Evolutionary conservation across 768 basidiomycete species (phyloP), one percentile per base, ranked within the genome.

Genomic region (Kwoniella dejecticola): DNA sequence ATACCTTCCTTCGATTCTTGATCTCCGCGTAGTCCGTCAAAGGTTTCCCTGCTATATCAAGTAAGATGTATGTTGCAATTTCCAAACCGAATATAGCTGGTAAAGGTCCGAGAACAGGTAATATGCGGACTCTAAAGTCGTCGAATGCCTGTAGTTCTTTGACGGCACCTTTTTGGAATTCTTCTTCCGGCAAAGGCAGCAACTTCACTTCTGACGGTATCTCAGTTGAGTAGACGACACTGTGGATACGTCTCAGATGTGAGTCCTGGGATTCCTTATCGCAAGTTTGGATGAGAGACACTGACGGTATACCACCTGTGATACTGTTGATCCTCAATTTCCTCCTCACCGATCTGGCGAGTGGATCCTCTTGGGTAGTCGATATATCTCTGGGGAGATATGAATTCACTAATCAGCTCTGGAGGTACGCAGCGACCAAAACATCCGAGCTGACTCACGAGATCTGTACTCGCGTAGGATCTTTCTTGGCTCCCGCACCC

Each of bases 381-480:
- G 93, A 92, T 68, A 98, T 91, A 79, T 98, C 95, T 65, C 88
- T 88, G 15, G n/a, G 4, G 29, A 30, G 19, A 46, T 2, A 33
- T n/a, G 6, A 42, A 38, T 38, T 38, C 36, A 38, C 8, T 42
- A n/a, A 26, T 46, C 27, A 62, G 57, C 27, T 12, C n/a, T 30
- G n/a, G n/a, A 26, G 21, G 13, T 7, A 27, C 4, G 15, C 30
- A 12, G n/a, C 17, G 15, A 11, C 17, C 4, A 15, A n/a, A 5
- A 15, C 24, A 8, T 27, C 15, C 33, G 46, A 29, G 24, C 15
- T 24, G 33, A 26, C 73, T 57, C 19, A 80, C 81, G 81, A 79
- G 58, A 98, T 96, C 78, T 98, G 94, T 24, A 99, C 85, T 40
- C 92, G 86, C 1, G 93, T 95, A 0, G 96, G 94, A 78, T 99